phyloP scores from a whole-genome alignment of 345 rosid species.

The Ceriops decandra region DNA sequence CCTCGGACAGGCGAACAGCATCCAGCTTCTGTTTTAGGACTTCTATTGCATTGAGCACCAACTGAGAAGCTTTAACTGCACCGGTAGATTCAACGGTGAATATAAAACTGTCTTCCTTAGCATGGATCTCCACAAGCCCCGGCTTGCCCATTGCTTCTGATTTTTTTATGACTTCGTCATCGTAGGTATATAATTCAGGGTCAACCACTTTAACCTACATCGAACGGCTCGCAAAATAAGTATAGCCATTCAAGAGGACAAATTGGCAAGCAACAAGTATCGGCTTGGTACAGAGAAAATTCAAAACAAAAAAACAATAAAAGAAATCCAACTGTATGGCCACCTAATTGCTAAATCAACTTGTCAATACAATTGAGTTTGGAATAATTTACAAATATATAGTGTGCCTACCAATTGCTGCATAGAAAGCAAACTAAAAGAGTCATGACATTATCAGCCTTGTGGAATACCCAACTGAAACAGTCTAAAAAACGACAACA shows the following conservation, averaged over 20 bases:
- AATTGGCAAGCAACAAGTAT: neutral
- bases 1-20: constrained; percentile 85
- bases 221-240: neutral
- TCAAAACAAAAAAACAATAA: neutral
- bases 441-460: too few species aligned
- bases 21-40: constrained; percentile 83
- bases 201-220: constrained; percentile 70
- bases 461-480: too few species aligned
- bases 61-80: constrained; percentile 81
- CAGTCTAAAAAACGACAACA: too few species aligned
- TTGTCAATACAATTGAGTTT: neutral
- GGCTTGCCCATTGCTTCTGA: constrained; percentile 92
- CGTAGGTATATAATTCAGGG: constrained; percentile 87
- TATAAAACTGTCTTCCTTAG: constrained; percentile 79
- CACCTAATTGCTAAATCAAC: neutral
- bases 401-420: neutral
- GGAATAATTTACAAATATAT: neutral
- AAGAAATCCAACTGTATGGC: neutral
- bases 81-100: constrained; percentile 95
- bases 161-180: constrained; percentile 84
- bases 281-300: too few species aligned
- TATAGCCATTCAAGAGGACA: neutral
- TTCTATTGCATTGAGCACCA: constrained; percentile 85
- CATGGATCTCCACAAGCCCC: constrained; percentile 78
- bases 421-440: neutral